Evolutionary conservation across 805 yeast species (phyloP), one percentile per base, ranked within the genome.

Genomic region (Starmera dryadoides): DNA sequence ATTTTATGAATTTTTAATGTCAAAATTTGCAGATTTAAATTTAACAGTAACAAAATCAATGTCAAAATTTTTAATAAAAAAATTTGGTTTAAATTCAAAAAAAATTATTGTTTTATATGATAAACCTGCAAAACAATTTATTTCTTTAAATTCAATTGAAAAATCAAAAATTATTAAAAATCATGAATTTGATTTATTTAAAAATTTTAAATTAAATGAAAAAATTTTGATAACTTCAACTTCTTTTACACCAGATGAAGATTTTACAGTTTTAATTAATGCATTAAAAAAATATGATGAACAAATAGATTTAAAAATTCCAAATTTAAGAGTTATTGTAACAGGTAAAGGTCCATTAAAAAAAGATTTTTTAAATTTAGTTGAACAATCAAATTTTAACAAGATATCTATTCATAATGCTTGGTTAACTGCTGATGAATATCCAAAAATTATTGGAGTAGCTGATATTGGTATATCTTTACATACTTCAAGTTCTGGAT

Each of bases 191-290:
- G 56, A 49, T 1, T 42, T 71, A 1, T 65, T 69, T 41, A 41
- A 49, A 8, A 57, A 56, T 15, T 64, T 64, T 35, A 59, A 67
- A 43, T n/a, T 25, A 25, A 44, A 47, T 4, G 84, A 80, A 52
- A 78, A 78, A 46, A 66, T 91, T n/a, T 48, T 93, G 12, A 77
- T 91, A 4, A 81, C 91, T 1, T 82, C 97, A 0, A 91, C 99
- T 0, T 87, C 96, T 1, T 93, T 88, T 57, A 91, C 99, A 0
- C 93, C 94, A 1, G 99, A 93, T 59, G 99, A 93, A 59, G 95
- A 93, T 56, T 77, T 93, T 40, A 64, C 64, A 19, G 60, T 85
- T 29, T 62, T 93, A 15, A 62, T 91, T 15, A 76, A 79, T 10
- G 87, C 95, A 0, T 64, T 93, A 39, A 70, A 71, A 37, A 46